Evolutionary conservation across 257 asterid species (phyloP).

Genomic region (Jacaranda mimosifolia): DNA sequence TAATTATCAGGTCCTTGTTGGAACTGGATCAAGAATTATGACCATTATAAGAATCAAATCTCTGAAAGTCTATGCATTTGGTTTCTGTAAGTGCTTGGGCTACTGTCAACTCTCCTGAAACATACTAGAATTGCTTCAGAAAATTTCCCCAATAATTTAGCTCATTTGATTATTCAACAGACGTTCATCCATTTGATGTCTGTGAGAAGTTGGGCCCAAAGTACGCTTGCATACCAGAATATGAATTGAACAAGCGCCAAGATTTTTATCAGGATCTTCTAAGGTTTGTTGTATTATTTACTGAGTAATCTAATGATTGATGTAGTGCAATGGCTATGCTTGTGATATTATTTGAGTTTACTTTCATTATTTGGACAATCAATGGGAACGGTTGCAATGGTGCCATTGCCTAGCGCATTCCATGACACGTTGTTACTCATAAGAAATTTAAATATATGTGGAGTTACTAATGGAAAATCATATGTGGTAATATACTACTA

Average conservation of each 20-base stretch:
- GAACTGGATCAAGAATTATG: slow-evolving; percentile 95
- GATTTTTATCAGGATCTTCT: slow-evolving; percentile 89
- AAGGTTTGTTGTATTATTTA: slow-evolving; percentile 59
- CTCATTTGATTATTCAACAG: slow-evolving; percentile 49
- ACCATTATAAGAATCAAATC: slow-evolving; percentile 87
- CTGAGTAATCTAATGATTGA: neutral
- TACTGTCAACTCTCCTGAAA: slow-evolving; percentile 19
- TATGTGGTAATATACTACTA: neutral
- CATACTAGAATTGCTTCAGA: slow-evolving; percentile 19
- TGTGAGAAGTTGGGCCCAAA: slow-evolving; percentile 91
- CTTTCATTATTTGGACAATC: slow-evolving; percentile 5
- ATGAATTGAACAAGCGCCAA: slow-evolving; percentile 68
- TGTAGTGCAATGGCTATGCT: too few relatives aligned
- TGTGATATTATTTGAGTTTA: neutral
- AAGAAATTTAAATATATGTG: too few relatives aligned
- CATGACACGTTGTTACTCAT: too few relatives aligned
- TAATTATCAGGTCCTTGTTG: slow-evolving; percentile 86
- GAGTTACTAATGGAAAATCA: neutral
- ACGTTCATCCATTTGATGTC: slow-evolving; percentile 90
- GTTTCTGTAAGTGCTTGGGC: slow-evolving; percentile 79
- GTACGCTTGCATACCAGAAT: slow-evolving; percentile 74
- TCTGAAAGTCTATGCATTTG: slow-evolving; percentile 91
- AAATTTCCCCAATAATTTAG: slow-evolving; percentile 24
- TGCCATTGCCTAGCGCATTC: neutral
- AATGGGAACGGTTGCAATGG: neutral